A percentile compares a stretch with the other conserved stretches of the same genome.
Conservation (phyloP, 164 flowering plant genomes). For the Stephania japonica region DNA sequence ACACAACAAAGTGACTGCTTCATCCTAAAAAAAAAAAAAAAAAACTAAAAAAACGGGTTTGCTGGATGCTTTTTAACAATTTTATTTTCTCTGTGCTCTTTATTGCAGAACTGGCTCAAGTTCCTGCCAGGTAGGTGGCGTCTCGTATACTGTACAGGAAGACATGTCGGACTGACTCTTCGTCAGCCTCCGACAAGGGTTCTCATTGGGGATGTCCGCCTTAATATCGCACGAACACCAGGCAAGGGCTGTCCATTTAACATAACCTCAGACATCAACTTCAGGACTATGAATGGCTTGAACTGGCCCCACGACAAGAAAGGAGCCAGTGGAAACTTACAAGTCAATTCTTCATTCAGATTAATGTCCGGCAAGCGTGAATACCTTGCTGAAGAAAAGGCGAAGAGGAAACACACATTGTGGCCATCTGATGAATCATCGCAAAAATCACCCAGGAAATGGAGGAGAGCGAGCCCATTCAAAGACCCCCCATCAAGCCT, state of each 20-base stretch:
- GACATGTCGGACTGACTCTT: slow-evolving; percentile 82
- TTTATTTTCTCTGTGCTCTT: background rate
- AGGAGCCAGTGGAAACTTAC: slow-evolving; percentile 56
- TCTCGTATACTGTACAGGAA: slow-evolving; percentile 73
- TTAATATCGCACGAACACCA: slow-evolving; percentile 37
- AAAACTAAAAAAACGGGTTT: too few species aligned
- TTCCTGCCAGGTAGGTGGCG: slow-evolving; percentile 93
- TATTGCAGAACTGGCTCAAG: slow-evolving; percentile 71
- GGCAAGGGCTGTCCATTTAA: slow-evolving; percentile 33
- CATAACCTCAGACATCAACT: slow-evolving; percentile 50
- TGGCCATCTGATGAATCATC: slow-evolving; percentile 20
- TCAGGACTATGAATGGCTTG: slow-evolving; percentile 49
- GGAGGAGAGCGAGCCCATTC: slow-evolving; percentile 47
- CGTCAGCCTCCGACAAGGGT: slow-evolving; percentile 70
- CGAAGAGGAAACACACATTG: slow-evolving; percentile 13
- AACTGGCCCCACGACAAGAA: slow-evolving; percentile 81
- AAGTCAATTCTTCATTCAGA: slow-evolving; percentile 37
- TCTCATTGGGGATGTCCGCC: slow-evolving; percentile 60
- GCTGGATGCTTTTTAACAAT: background rate
- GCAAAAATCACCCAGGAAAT: slow-evolving; percentile 37
- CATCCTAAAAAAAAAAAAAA: too few species aligned
- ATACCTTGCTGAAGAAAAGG: slow-evolving; percentile 53
- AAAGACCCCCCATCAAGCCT: slow-evolving; percentile 76
- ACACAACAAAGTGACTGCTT: too few species aligned
- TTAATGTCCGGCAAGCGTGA: slow-evolving; percentile 55